Evolutionary conservation across 176 grass and related monocot species (phyloP), one percentile per base, ranked within the genome.

Genomic region (Eremochloa ophiuroides): DNA sequence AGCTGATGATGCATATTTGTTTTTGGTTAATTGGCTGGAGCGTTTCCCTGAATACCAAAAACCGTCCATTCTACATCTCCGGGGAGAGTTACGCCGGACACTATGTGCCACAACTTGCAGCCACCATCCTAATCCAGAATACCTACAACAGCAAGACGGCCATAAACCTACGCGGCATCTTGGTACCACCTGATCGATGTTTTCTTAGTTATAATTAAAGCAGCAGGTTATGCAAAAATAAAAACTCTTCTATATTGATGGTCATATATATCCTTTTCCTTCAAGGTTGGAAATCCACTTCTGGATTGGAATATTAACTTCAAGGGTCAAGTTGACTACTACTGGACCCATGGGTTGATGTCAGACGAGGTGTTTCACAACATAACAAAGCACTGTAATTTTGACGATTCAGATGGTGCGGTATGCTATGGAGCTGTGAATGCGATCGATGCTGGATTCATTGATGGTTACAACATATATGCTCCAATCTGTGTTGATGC

Each of bases 71-170:
- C 69, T 94, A 66, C 83, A 94, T 94, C 56, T 80, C 85, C 2
- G 92, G 88, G 1, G 92, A 94, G 82, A 94, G 85, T 75, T 94
- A 10, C 37, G 87, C 79, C 4, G 88, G 92, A 1, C 86, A 94
- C 55, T 91, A 86, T 15, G 64, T 89, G 17, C 86, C 86, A 0
- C 29, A 92, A 39, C 87, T 89, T 35, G 84, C 87, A 6, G 47
- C 79, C 17, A 60, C 80, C 66, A 78, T 94, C 41, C 62, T 94
- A 4, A 4, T 80, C 22, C 68, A 66, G 8, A 86, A 94, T 59
- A 73, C 40, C 3, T 86, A 87, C 15, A 90, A 34, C 37, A 74
- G 37, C 27, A 75, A 25, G 20, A 79, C 48, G 20, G 62, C 73
- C 12, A 74, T 81, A 8, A 91, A 94, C 66, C 83, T 94, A 0